Base-by-base conservation (phyloP, 371 early-diverging fungal genomes). In the Gilbertella persicaria region DNA sequence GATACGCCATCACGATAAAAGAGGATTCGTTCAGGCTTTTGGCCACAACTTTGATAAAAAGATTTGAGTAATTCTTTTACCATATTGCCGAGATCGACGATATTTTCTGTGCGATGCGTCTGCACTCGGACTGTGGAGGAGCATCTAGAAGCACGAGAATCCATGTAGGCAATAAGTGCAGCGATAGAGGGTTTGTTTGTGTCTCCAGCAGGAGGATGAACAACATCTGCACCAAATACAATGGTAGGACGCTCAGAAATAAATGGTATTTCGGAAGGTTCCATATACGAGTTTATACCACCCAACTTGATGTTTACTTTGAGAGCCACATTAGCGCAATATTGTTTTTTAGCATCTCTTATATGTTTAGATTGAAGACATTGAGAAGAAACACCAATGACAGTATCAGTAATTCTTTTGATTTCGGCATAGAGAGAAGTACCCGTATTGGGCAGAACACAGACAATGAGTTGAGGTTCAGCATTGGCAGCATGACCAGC, bases 1-100 rank as follows among this genome's bases (percentile, higher is more conserved):
- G 92, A 90, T 5, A 97, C 88, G 44, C 90, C 90, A 75, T 93
- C 93, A 54, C 99, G 90, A 70, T 91, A 99, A 60, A 96, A 93
- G 10, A 97, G 50, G 21, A 99, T 90, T 26, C 92, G 84, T 20
- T 80, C 75, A 5, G 99, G 99, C 61, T 89, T 80, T 21, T 71
- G 55, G 25, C 76, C 75, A 50, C 83, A 86, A 4, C 78, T 71
- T 52, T 83, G 81, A 62, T 85, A 89, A 64, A 85, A 94, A 23
- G 74, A 85, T 53, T 86, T 86, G 42, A 93, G 73, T 14, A 93
- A 67, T 45, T 95, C 91, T 53, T 85, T 84, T 16, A 85, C 73
- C 86, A 97, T 93, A 25, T 76, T 80, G 5, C 71, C 62, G 25
- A 97, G 74, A 66, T 91, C 88, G 14, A 75, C 83, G 59, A 98